Evolutionary conservation across 805 yeast species (phyloP).

Genomic region (Pichia deserticola): DNA sequence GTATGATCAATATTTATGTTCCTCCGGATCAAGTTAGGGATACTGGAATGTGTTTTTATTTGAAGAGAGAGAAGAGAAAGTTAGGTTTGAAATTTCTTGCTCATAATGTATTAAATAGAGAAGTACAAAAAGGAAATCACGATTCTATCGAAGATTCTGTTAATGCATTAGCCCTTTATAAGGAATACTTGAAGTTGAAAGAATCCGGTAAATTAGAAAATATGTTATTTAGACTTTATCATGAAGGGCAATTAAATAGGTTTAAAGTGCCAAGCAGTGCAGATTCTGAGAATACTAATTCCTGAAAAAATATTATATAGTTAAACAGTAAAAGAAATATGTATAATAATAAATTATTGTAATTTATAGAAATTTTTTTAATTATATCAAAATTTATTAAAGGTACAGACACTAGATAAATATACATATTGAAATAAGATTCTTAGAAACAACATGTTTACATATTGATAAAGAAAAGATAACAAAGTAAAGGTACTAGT

Average conservation of each 20-base stretch:
- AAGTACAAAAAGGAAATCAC: slow-evolving; percentile 89
- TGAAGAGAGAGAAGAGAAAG: slow-evolving; percentile 67
- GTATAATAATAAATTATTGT: too few relatives aligned
- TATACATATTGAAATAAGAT: too few relatives aligned
- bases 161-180: slow-evolving; percentile 74
- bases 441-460: too few relatives aligned
- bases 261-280: slow-evolving; percentile 38
- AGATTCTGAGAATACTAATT: neutral
- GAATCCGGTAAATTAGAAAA: slow-evolving; percentile 52
- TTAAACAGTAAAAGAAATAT: too few relatives aligned
- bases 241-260: slow-evolving; percentile 54
- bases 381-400: too few relatives aligned
- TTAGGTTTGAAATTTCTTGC: slow-evolving; percentile 82
- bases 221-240: slow-evolving; percentile 59
- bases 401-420: too few relatives aligned
- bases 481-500: too few relatives aligned
- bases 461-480: too few relatives aligned
- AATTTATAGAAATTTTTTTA: too few relatives aligned
- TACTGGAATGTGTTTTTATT: slow-evolving; percentile 72
- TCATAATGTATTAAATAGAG: slow-evolving; percentile 62
- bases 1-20: slow-evolving; percentile 86
- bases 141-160: slow-evolving; percentile 95
- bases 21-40: slow-evolving; percentile 83
- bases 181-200: slow-evolving; percentile 58
- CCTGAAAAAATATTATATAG: too few relatives aligned